Evolutionary conservation across 177 flowering plant species (phyloP).

Genomic region (Vitis hybrid): DNA sequence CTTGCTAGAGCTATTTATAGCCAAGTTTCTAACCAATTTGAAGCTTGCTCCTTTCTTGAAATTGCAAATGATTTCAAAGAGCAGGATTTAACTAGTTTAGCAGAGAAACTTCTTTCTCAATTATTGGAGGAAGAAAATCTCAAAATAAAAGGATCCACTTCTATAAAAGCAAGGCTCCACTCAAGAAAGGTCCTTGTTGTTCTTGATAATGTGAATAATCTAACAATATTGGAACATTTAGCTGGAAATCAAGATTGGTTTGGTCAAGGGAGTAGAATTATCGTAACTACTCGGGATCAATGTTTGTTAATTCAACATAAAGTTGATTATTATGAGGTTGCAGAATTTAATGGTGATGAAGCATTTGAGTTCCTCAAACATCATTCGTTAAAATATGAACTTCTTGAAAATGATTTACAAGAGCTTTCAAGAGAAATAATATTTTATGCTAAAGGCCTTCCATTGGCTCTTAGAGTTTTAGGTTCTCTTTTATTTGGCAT

Average conservation of each 20-base stretch:
- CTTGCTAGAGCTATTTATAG: constrained; percentile 9
- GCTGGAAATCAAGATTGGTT: constrained; percentile 1
- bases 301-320: rapidly evolving
- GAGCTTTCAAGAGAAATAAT: not conserved
- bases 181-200: constrained; percentile 12
- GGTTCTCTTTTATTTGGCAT: not conserved
- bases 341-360: not conserved
- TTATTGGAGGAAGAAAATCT: not conserved
- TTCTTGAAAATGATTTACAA: not conserved
- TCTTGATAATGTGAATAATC: constrained; percentile 15
- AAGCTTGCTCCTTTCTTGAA: not conserved
- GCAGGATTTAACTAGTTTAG: not conserved
- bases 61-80: constrained; percentile 6
- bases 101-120: not conserved
- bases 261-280: constrained; percentile 18
- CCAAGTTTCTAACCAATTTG: not conserved
- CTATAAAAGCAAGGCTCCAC: not conserved
- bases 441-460: not conserved
- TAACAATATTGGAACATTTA: not conserved
- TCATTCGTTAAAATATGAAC: not conserved
- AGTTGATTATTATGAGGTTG: not conserved
- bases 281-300: constrained; percentile 4
- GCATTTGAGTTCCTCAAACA: not conserved
- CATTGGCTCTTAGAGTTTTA: not conserved
- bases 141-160: not conserved